Evolutionary conservation across 345 rosid genomes (phyloP), one percentile per base, ranked within the genome.

Genomic region (Clausena lansium): DNA sequence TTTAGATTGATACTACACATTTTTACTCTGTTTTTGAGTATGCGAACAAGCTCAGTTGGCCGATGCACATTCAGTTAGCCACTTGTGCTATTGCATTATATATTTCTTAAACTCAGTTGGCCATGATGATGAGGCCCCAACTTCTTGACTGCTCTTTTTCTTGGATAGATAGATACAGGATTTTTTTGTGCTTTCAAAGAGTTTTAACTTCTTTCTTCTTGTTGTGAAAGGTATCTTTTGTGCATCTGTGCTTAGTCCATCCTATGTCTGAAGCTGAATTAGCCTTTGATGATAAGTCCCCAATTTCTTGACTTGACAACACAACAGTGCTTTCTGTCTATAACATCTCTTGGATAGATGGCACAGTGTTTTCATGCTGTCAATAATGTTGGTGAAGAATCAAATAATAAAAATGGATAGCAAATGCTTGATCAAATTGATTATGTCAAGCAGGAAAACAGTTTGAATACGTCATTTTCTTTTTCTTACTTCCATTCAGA

Each of bases 361-460:
- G 69, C 5, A 9, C 8, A 7, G 25, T n/a, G 9, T 65, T 20
- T 20, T 65, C 69, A 7, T 65, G 45, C 22, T 65, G 45, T 33
- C 45, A 35, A 33, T 24, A 20, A 9, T n/a, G 4, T n/a, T 41
- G 55, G 41, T 7, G 10, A 63, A 30, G 39, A 63, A 7, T 30
- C 33, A 19, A 15, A 32, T 52, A 41, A 25, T 25, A 54, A 41
- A 68, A 69, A 35, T 38, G 13, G 6, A 58, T n/a, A 27, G 11
- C 36, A 22, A 65, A 36, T 33, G 69, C 69, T 72, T 72, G 32
- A 24, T 57, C 76, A 57, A 57, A 57, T 72, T 72, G 39, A 57
- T n/a, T 72, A 39, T 27, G 20, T 55, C 30, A 32, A 9, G 32
- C 8, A 5, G 63, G 19, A 33, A 22, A 71, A 71, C 9, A 32